phyloP scores from a whole-genome alignment of 2,329 filamentous ascomycete species.

The Cercospora sp. region DNA sequence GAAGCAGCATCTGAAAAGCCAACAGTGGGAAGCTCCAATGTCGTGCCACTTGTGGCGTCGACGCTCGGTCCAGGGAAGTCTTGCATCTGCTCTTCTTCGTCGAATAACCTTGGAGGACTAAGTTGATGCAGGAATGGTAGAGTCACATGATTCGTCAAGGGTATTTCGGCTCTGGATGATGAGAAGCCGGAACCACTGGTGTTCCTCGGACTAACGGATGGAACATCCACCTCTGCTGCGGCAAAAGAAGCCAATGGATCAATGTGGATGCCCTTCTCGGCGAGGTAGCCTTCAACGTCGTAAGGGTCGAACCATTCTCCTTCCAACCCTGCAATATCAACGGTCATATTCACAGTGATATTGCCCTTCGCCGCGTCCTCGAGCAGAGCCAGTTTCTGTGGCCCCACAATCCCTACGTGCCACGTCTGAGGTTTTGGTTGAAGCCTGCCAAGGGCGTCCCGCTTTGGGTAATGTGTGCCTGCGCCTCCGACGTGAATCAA shows the following conservation, averaged over 20 bases:
- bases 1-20: no score
- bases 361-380: constrained; percentile 31
- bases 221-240: constrained; percentile 50
- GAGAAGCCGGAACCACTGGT: background rate
- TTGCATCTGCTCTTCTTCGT: background rate
- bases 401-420: constrained; percentile 36
- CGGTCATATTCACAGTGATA: constrained; percentile 38
- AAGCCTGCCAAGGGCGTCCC: constrained; percentile 57
- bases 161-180: background rate
- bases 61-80: no score
- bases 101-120: background rate
- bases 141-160: background rate
- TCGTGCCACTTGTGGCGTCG: no score
- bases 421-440: constrained; percentile 43
- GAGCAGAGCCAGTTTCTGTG: constrained; percentile 33
- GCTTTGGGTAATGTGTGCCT: constrained; percentile 61
- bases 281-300: constrained; percentile 74
- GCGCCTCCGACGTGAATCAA: constrained; percentile 68
- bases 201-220: background rate
- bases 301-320: constrained; percentile 76
- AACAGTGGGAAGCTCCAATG: no score
- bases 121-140: background rate
- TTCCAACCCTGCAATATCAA: constrained; percentile 64
- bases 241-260: constrained; percentile 62
- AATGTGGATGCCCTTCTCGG: constrained; percentile 62